phyloP scores from a whole-genome alignment of 306 rosid genomes.

The Acacia acuminata region DNA sequence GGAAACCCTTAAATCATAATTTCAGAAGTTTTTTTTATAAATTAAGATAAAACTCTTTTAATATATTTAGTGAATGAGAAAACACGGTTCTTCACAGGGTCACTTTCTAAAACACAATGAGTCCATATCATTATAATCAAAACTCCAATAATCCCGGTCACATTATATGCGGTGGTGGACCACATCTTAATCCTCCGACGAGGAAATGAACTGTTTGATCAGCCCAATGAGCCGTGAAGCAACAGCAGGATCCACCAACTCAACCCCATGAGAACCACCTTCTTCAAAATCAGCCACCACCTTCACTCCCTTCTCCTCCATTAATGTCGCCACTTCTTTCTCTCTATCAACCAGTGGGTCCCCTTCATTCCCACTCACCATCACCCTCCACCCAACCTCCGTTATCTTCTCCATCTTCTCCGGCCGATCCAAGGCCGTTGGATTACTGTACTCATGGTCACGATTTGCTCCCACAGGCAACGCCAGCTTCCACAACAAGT shows the following conservation, averaged over 20 bases:
- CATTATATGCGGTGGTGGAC: no score
- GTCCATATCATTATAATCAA: no score
- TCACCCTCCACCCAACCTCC: background rate
- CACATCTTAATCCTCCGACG: background rate
- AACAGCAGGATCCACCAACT: constrained; percentile 10
- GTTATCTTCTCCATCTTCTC: background rate
- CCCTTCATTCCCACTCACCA: background rate
- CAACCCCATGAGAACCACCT: constrained; percentile 37
- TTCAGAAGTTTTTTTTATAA: no score
- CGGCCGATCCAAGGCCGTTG: constrained; percentile 22
- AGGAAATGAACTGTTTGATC: background rate
- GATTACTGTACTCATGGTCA: background rate
- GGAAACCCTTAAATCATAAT: no score
- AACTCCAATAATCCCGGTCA: no score
- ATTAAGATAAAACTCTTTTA: no score
- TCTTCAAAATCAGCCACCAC: constrained; percentile 20
- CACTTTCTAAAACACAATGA: no score
- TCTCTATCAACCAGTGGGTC: background rate
- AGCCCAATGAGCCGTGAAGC: background rate
- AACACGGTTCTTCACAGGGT: no score
- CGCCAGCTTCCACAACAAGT: constrained; percentile 44
- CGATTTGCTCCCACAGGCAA: constrained; percentile 50
- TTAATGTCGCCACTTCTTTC: background rate
- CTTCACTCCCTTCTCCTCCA: constrained; percentile 2
- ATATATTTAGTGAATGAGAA: no score